Base-by-base conservation (phyloP, 2,329 filamentous ascomycete species). In the Cercospora beticola region DNA sequence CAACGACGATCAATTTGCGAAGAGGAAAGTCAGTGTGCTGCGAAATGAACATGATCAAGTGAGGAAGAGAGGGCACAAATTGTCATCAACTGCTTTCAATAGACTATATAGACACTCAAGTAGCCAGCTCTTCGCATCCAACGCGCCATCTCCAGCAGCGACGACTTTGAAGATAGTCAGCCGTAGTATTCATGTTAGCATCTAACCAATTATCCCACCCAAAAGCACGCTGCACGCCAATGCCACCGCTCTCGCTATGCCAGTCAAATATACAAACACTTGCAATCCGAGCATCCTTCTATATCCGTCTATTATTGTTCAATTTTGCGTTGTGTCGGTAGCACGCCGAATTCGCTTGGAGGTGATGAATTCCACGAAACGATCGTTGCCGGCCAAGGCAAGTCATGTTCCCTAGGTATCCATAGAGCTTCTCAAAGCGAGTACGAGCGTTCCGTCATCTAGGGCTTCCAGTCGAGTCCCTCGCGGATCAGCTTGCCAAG, bases 401-500 rank as follows among this genome's bases (percentile, higher is more conserved):
- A 57, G 26, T 31, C 28, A 14, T 26, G 12, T 16, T 12, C 28
- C 21, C 8, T 18, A 7, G 6, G 14, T 14, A 57, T 30, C 8
- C 28, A 16, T 31, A 1, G 46, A 23, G 46, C 21, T 21, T 5
- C 54, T 57, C 23, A 31, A 30, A 30, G 54, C 26, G 23, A 30
- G 54, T n/a, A n/a, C 9, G 21, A 14, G 26, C 54, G 23, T 18
- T 12, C 46, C 18, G 8, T 30, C 26, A n/a, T 57, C 28, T 57
- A 64, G 46, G 62, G 62, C 52, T 52, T 64, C 73, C 77, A 79
- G 71, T 77, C 74, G 2, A 79, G 65, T 62, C 81, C 83, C 69
- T 82, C 79, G 68, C 81, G 75, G 67, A 84, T 82, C 68, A 84
- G 77, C 71, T 81, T 79, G 59, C 78, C 78, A 40, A 80, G 75